Base-by-base conservation (phyloP, 2,329 filamentous ascomycete genomes). In the Cladosporium colombiae region DNA sequence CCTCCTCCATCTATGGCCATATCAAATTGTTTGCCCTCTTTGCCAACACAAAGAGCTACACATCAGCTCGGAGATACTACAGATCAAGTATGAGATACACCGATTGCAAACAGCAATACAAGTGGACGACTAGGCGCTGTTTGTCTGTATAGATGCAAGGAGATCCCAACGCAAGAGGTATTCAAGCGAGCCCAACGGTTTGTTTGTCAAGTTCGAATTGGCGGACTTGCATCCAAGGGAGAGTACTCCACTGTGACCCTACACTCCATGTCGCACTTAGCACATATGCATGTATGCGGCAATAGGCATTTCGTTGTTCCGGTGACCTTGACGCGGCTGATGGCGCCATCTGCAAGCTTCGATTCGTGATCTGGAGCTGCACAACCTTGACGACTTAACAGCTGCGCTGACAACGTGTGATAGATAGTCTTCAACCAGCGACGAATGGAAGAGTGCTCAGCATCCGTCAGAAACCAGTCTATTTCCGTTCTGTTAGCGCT, bases 331-430 rank as follows among this genome's bases (percentile, higher is more conserved):
- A 21, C 40, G 25, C 50, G 50, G 50, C 50, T 53, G 52, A 55
- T 55, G 52, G 52, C 52, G 52, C 52, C 52, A 55, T 55, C 23
- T 55, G 52, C 52, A 31, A 55, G 52, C 52, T 55, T 33, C n/a
- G 52, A 55, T 55, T 55, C 52, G 52, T 55, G 52, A 55, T 55
- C 52, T 55, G n/a, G 40, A 46, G 40, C 40, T 46, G 40, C 4
- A 46, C 18, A 6, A 46, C n/a, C n/a, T 37, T 21, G n/a, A 57
- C 31, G 8, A 35, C 33, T 27, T 11, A 37, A n/a, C 29, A 40
- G 29, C 55, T 46, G 40, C 18, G 40, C 40, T 46, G 40, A 46
- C n/a, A 46, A 21, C 21, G 40, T 46, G 40, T 46, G n/a, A 46
- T 46, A 46, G 40, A 21, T 46, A 46, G 40, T 46, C n/a, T 21